Evolutionary conservation across 306 rosid genomes (phyloP), one percentile per base, ranked within the genome.

Genomic region (Cucumis hystrix): DNA sequence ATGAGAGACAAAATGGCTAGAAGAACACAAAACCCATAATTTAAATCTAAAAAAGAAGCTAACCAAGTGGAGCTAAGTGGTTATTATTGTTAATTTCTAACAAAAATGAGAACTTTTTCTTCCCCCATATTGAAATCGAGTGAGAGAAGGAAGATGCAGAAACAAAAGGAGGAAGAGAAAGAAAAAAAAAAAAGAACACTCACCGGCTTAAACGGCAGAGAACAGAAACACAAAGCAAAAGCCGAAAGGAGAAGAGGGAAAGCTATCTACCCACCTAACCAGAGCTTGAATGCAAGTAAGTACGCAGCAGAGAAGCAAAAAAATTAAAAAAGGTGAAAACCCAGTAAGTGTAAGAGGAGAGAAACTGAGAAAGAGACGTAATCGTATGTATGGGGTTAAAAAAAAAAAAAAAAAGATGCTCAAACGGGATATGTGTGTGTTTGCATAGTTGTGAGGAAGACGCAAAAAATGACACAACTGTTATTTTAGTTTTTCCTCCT

Each of bases 161-260:
- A 74, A 35, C 8, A n/a, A 51, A 51, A 33, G 35, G 15, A 47
- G 15, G 52, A 2, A 43, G 3, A 43, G 11, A 10, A 43, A 9
- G 1, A 43, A 43, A 49, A 49, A 43, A 49, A 49, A 18, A 18
- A 8, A 51, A 20, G 12, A 12, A n/a, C 23, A 47, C 86, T 75
- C 74, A 83, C 87, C 93, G 83, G 81, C 37, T 80, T 79, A 84
- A 83, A 86, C 83, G 91, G 83, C 85, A 84, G 80, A 93, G 41
- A 77, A 58, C 74, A 47, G 35, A 47, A 55, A 56, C 65, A 30
- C 60, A 78, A 51, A 80, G 86, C 70, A 71, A 87, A 51, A 81
- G 28, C 79, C 80, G 80, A 79, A 58, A 76, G 28, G 57, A 23
- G 39, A 57, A 10, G 15, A 30, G 14, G 9, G 18, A 35, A n/a